These are phyloP conservation scores for Elongisporangium anandrum DNA, from an alignment of 352 stramenopile genomes.

Conservation along the genomic window DNA sequence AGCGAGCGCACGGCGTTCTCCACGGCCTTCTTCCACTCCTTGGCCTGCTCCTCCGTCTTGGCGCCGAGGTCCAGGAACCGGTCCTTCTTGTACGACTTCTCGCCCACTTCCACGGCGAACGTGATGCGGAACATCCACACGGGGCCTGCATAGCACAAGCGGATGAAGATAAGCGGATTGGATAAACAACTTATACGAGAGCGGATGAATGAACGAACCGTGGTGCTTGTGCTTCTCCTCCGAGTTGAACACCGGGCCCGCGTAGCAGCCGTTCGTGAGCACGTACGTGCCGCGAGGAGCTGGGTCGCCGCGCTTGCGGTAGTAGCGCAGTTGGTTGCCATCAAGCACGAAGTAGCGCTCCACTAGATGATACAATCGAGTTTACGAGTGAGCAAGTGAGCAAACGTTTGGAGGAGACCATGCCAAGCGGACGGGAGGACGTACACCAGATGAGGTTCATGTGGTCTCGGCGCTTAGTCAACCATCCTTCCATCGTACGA, in stretches of 20 bases:
- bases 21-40: slow-evolving; percentile 76
- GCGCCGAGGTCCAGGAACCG: slow-evolving; percentile 81
- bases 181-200: slow-evolving; percentile 1
- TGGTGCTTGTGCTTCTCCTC: slow-evolving; percentile 89
- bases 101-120: slow-evolving; percentile 62
- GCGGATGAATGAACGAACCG: slow-evolving; percentile 13
- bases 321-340: slow-evolving; percentile 83
- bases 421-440: slow-evolving; percentile 9
- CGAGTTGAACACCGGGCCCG: slow-evolving; percentile 81
- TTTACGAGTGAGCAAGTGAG: too few relatives aligned
- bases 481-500: slow-evolving; percentile 77
- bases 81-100: slow-evolving; percentile 89
- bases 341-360: slow-evolving; percentile 87
- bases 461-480: slow-evolving; percentile 86
- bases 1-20: slow-evolving; percentile 79
- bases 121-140: slow-evolving; percentile 91
- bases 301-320: slow-evolving; percentile 80
- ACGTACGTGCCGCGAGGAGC: slow-evolving; percentile 81
- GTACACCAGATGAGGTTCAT: slow-evolving; percentile 91
- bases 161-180: not conserved
- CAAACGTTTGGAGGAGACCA: slow-evolving; percentile 11
- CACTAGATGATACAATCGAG: slow-evolving; percentile 27
- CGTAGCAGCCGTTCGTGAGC: slow-evolving; percentile 74
- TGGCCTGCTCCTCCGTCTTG: slow-evolving; percentile 80
- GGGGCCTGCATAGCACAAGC: slow-evolving; percentile 19